Base-by-base conservation (phyloP, 306 rosid species). In the Rubus idaeus region DNA sequence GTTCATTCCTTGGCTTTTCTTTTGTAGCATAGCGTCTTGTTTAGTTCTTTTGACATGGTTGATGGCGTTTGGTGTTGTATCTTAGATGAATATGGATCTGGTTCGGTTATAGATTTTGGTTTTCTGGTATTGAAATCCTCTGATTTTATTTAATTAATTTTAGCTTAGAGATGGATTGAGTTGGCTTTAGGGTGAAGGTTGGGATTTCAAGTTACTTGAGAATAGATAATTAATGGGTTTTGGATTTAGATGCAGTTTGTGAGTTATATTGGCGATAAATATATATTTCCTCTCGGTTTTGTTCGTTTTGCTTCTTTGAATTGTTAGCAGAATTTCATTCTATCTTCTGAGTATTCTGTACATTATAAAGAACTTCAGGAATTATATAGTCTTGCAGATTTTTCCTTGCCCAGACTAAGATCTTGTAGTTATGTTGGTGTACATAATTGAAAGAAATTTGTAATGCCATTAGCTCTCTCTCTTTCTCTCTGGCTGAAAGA, bases 31-130 rank as follows among this genome's bases (percentile, higher is more conserved):
- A 67, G 62, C 41, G 56, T 74, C 60, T 47, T 73, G 58, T 75
- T 70, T 70, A 74, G 73, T 55, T n/a, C 20, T 71, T 71, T 77
- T 71, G 61, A 68, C 77, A 67, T 65, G 74, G 37, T 50, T 30
- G 42, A 75, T 70, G 55, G 47, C 51, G 23, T 82, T 73, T 70
- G 75, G 16, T 47, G 68, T 74, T 56, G 60, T 77, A 75, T 52
- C 70, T 46, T 71, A 45, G 44, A 39, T 66, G 35, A 26, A 71
- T 74, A 73, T 87, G 87, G 93, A 87, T 87, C 89, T 77, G 86
- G 78, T 63, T 81, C 60, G 45, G 37, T 74, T 77, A 39, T 78
- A 21, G 60, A 16, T 72, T 65, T 69, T 73, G 72, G 70, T 65
- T 80, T 71, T 76, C 63, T 41, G 83, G 70, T 75, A 40, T 78